phyloP scores from a whole-genome alignment of 2,329 filamentous ascomycete species.

The Purpureocillium takamizusanense region DNA sequence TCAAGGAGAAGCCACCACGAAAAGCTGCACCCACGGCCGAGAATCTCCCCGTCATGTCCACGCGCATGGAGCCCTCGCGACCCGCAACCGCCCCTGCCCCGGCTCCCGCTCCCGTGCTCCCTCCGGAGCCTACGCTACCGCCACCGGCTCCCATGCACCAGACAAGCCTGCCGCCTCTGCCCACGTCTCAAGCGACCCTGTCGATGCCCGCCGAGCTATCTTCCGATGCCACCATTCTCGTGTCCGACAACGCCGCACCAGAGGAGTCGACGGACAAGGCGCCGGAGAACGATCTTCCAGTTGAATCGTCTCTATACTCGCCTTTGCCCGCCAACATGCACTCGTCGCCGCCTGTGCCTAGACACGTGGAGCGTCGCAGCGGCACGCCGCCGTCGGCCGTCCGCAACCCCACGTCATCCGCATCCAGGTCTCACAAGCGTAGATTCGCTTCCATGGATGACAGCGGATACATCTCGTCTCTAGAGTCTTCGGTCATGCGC shows the following conservation, averaged over 20 bases:
- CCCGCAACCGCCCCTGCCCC: constrained; percentile 28
- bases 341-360: constrained; percentile 80
- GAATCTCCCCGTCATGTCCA: constrained; percentile 50
- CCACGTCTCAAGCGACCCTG: constrained; percentile 26
- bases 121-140: constrained; percentile 39
- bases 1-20: constrained; percentile 72
- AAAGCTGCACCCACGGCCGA: constrained; percentile 47
- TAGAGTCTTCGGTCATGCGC: constrained; percentile 82
- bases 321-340: constrained; percentile 64
- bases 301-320: constrained; percentile 54
- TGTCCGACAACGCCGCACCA: constrained; percentile 54
- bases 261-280: constrained; percentile 39
- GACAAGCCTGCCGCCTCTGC: constrained; percentile 28
- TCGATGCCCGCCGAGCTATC: constrained; percentile 50
- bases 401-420: constrained; percentile 53
- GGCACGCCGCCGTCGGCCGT: constrained; percentile 69
- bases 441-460: constrained; percentile 77
- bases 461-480: constrained; percentile 93
- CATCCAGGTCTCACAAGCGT: constrained; percentile 59
- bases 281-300: constrained; percentile 26
- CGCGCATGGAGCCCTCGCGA: constrained; percentile 42
- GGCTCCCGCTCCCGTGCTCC: constrained; percentile 40
- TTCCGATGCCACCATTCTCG: constrained; percentile 69
- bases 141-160: constrained; percentile 30
- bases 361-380: constrained; percentile 47